phyloP scores from a whole-genome alignment of 768 basidiomycete species.

The Termitomyces sp. region DNA sequence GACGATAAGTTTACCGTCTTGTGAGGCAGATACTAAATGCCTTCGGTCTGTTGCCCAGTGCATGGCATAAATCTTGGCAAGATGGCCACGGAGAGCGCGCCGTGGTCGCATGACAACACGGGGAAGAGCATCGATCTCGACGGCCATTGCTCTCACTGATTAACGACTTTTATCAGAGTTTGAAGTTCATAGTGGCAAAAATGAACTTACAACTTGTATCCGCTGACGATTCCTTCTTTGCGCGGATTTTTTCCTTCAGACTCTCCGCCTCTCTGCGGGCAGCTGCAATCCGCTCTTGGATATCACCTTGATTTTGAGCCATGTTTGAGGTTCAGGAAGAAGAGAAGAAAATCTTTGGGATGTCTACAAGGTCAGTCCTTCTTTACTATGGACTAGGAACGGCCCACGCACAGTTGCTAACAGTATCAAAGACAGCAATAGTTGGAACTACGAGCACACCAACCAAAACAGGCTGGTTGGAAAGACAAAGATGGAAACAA shows the following conservation, averaged over 20 bases:
- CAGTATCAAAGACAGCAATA: background rate
- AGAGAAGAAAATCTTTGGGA: background rate
- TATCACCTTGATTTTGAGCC: conserved; percentile 80
- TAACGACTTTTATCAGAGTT: conserved; percentile 12
- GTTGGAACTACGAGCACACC: background rate
- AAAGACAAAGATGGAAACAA: conserved; percentile 5
- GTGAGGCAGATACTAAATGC: conserved; percentile 98
- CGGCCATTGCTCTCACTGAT: conserved; percentile 96
- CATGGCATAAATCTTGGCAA: conserved; percentile 99
- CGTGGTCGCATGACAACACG: conserved; percentile 96
- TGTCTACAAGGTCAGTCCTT: background rate
- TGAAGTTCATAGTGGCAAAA: conserved; percentile 2
- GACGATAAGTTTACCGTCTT: conserved; percentile 98
- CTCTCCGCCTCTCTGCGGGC: conserved; percentile 95
- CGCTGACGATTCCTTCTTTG: conserved; percentile 94
- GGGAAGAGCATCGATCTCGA: conserved; percentile 92
- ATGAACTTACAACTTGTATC: conserved; percentile 86
- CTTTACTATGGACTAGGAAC: background rate
- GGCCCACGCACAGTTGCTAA: conserved; percentile 12
- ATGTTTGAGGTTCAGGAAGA: conserved; percentile 30
- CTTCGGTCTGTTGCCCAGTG: conserved; percentile 98
- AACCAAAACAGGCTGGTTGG: conserved; percentile 3
- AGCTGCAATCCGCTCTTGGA: conserved; percentile 91
- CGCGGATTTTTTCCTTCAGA: conserved; percentile 97
- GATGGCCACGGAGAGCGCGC: conserved; percentile 91